Conservation (phyloP, 2,329 filamentous ascomycete genomes). For the Zalaria obscura region DNA sequence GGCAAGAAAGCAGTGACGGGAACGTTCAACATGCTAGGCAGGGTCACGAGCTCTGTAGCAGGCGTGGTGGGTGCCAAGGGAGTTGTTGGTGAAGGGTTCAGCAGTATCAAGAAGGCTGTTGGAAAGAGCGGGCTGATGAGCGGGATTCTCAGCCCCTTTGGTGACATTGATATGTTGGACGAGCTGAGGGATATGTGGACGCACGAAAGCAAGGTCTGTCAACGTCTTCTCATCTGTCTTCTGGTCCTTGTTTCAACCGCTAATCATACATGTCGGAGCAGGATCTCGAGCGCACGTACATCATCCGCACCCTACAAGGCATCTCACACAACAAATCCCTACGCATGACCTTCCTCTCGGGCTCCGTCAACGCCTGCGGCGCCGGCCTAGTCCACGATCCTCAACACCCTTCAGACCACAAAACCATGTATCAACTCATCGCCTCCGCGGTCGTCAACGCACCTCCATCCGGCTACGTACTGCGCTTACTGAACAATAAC, state of each 20-base stretch:
- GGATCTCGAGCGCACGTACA: constrained; percentile 89
- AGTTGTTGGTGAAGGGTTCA: constrained; percentile 83
- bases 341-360: constrained; percentile 92
- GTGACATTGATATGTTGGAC: constrained; percentile 87
- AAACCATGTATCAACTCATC: constrained; percentile 99
- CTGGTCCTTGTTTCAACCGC: neutral
- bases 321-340: constrained; percentile 92
- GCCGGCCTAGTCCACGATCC: constrained; percentile 93
- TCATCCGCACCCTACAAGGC: constrained; percentile 88
- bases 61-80: constrained; percentile 92
- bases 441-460: constrained; percentile 84
- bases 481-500: constrained; percentile 92
- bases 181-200: constrained; percentile 97
- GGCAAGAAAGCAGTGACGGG: constrained; percentile 95
- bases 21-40: constrained; percentile 89
- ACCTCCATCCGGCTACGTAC: constrained; percentile 69
- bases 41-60: constrained; percentile 86
- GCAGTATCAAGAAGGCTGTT: constrained; percentile 88
- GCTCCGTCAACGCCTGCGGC: constrained; percentile 79
- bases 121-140: constrained; percentile 95
- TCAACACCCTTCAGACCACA: constrained; percentile 79
- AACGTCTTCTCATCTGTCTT: neutral
- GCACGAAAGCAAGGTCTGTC: constrained; percentile 69
- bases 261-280: constrained; percentile 17
- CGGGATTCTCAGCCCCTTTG: constrained; percentile 87